Conservation (phyloP, 2,329 filamentous ascomycete genomes). For the Simplicillium aogashimaense region DNA sequence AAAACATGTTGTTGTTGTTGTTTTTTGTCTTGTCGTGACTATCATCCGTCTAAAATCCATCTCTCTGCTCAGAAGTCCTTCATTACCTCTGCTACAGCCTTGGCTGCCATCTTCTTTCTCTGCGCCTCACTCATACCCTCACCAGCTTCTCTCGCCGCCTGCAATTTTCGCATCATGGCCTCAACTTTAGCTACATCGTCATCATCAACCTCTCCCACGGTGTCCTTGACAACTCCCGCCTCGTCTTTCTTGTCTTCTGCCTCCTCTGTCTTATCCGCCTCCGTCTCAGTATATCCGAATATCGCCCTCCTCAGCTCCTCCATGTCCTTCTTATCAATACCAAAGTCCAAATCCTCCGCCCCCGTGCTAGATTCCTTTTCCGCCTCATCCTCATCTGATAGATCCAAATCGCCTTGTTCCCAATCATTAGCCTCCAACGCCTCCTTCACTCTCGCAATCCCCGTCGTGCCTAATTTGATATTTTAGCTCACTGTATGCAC, state of each 20-base stretch:
- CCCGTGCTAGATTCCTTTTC: conserved; percentile 18
- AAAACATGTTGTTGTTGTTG: too few relatives aligned
- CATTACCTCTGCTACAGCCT: conserved; percentile 56
- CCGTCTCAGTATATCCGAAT: conserved; percentile 25
- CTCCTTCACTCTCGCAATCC: conserved; percentile 48
- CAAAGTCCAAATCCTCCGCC: conserved; percentile 33
- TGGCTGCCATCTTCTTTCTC: conserved; percentile 48
- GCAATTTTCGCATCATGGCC: conserved; percentile 53
- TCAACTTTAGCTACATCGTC: conserved; percentile 50
- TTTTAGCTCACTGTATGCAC: neutral
- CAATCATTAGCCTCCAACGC: conserved; percentile 59
- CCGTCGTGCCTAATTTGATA: conserved; percentile 54
- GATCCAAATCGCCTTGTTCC: conserved; percentile 24
- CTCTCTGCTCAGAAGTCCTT: conserved; percentile 33
- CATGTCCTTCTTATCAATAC: conserved; percentile 42
- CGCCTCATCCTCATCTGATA: conserved; percentile 20
- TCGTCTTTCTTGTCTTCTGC: conserved; percentile 18
- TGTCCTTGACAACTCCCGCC: conserved; percentile 11
- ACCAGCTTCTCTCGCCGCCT: conserved; percentile 49
- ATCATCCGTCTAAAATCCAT: neutral
- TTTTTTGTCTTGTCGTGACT: too few relatives aligned
- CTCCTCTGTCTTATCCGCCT: neutral
- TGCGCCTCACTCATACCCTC: conserved; percentile 51
- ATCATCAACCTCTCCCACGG: conserved; percentile 21
- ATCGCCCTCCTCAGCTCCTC: conserved; percentile 42